Base-by-base conservation (phyloP, 768 basidiomycete genomes). In the Aureoboletus auriporus region DNA sequence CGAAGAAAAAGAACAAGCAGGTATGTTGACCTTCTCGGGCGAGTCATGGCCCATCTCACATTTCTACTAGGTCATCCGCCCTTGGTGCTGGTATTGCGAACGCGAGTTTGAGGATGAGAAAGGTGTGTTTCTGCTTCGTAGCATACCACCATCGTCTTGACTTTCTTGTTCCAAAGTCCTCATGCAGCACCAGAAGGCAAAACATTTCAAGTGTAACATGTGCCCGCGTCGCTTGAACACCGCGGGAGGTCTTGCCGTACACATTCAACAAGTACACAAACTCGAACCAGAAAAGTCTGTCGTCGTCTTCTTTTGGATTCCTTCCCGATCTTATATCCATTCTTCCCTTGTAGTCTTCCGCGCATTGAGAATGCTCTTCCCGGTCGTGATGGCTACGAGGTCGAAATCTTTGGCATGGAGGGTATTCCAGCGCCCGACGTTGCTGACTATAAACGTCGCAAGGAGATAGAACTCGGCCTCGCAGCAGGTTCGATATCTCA, bases 1-100 rank as follows among this genome's bases (percentile, higher is more conserved):
- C 72, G 39, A 79, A 78, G 64, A 78, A 79, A 66, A 79, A 79
- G 72, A 77, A 65, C 46, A 79, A 77, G 60, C 73, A 74, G 71
- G 75, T 69, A 29, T 27, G 69, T 42, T 12, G 23, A 4, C 8
- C 33, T 13, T 33, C 10, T 2, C 6, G 5, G 33, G 33, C 10
- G 11, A 33, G 33, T 33, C 5, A 13, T 23, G 20, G 20, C 33
- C 14, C 14, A 11, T 12, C 33, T 14, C 8, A 33, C 33, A 11
- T 16, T 1, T 40, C 17, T 16, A 29, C 8, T 51, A 93, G 90
- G 69, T 91, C 54, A 79, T 93, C 55, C 83, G 87, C 6, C 90
- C 91, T 13, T 96, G 94, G 93, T 97, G 94, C 73, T 97, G 94
- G 94, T 98, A 98, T 68, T 98, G 93, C 74, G 94, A 98, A 70